Evolutionary conservation across 495 filamentous ascomycete genomes (phyloP).

Genomic region (Endocarpon pusillum): DNA sequence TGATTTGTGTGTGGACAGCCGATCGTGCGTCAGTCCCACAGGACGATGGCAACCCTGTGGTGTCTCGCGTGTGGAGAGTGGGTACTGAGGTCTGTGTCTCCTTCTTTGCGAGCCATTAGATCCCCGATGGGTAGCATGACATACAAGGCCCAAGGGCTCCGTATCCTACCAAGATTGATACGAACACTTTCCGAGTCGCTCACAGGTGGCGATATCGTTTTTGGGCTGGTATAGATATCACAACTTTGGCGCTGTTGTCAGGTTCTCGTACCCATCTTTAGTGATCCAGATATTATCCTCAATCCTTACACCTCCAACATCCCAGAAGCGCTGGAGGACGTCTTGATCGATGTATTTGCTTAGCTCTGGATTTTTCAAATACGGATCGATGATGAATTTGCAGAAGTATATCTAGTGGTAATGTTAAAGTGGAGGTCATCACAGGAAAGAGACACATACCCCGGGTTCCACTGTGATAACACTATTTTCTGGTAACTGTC

Average conservation of each 20-base stretch:
- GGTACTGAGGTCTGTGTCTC: too few relatives aligned
- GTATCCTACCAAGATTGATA: too few relatives aligned
- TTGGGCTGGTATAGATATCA: too few relatives aligned
- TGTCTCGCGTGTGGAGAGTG: too few relatives aligned
- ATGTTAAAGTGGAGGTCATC: constrained; percentile 4
- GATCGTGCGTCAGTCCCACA: too few relatives aligned
- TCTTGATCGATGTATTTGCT: constrained; percentile 53
- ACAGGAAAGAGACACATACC: constrained; percentile 23
- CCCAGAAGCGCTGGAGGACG: constrained; percentile 72
- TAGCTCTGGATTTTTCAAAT: constrained; percentile 49
- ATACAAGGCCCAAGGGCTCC: constrained; percentile 28
- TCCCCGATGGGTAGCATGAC: background rate
- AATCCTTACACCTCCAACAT: constrained; percentile 70
- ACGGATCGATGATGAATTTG: constrained; percentile 77
- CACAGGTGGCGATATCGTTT: too few relatives aligned
- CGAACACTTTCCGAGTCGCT: too few relatives aligned
- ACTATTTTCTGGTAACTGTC: constrained; percentile 51
- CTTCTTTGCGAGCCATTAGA: too few relatives aligned
- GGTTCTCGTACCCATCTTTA: constrained; percentile 56
- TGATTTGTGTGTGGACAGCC: too few relatives aligned
- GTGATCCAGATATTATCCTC: constrained; percentile 68
- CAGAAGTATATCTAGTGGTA: constrained; percentile 70
- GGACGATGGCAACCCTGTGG: too few relatives aligned
- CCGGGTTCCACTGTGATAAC: constrained; percentile 88
- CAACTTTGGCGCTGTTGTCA: constrained; percentile 57